Evolutionary conservation across 352 stramenopile genomes (phyloP).

Genomic region (Globisporangium solare): DNA sequence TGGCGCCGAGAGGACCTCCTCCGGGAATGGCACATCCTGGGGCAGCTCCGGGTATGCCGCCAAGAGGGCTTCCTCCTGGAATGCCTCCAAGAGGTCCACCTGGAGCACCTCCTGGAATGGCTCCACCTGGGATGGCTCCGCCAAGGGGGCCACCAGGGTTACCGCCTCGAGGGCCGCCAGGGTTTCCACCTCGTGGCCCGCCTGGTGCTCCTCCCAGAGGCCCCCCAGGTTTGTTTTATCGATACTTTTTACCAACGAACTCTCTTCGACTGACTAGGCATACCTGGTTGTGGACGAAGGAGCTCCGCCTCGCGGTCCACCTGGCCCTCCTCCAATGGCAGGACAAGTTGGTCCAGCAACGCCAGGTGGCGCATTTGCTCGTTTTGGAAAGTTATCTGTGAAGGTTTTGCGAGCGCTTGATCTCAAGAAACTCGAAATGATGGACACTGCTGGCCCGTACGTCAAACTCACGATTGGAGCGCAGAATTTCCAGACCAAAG

Average conservation of each 20-base stretch:
- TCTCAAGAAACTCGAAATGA: constrained; percentile 90
- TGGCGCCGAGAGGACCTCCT: constrained; percentile 2
- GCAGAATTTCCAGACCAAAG: constrained; percentile 71
- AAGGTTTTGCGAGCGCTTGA: constrained; percentile 90
- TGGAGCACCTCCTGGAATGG: constrained; percentile 7
- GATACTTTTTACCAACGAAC: neutral
- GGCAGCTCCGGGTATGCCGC: constrained; percentile 4
- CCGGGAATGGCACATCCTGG: constrained; percentile 1
- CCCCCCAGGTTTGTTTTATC: neutral
- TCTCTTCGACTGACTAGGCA: neutral
- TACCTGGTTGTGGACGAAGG: neutral
- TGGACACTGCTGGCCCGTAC: constrained; percentile 93
- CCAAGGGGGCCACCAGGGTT: constrained; percentile 16
- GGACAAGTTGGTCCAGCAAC: constrained; percentile 22
- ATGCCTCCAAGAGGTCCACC: constrained; percentile 13
- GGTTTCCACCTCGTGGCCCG: constrained; percentile 6
- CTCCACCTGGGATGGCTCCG: constrained; percentile 16
- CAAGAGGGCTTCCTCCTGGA: constrained; percentile 10
- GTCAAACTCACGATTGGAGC: constrained; percentile 89
- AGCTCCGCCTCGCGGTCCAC: constrained; percentile 15
- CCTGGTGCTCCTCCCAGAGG: constrained; percentile 3
- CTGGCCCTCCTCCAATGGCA: constrained; percentile 9
- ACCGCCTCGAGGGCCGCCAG: constrained; percentile 12
- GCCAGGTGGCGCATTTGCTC: constrained; percentile 53
- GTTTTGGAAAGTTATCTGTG: constrained; percentile 90